Evolutionary conservation across 331 rosid genomes (phyloP).

Genomic region (Acacia pycnantha): DNA sequence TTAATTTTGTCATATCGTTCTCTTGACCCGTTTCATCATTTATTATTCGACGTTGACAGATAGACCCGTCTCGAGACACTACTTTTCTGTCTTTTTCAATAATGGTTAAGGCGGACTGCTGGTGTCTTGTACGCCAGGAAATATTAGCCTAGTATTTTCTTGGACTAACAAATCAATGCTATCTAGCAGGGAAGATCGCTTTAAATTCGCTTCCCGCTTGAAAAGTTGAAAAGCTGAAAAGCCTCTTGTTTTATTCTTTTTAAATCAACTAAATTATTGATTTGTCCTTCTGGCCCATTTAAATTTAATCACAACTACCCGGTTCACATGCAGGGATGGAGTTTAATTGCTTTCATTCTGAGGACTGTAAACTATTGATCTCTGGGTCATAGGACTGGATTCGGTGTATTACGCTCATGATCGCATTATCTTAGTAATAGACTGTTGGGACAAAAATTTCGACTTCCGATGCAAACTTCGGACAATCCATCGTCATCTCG

Average conservation of each 20-base stretch:
- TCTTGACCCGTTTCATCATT: conserved; percentile 12
- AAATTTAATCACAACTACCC: conserved; percentile 46
- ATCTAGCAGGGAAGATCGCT: background rate
- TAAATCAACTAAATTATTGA: background rate
- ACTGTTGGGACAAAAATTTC: conserved; percentile 9
- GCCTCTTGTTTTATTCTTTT: background rate
- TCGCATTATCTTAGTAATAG: conserved; percentile 2
- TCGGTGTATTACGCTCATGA: conserved; percentile 14
- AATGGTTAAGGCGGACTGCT: conserved; percentile 1
- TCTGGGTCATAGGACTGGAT: conserved; percentile 38
- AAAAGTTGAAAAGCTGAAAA: conserved; percentile 7
- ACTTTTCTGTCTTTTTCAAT: conserved; percentile 26
- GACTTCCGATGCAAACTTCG: conserved; percentile 51
- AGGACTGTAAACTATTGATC: conserved; percentile 23
- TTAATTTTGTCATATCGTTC: conserved; percentile 29
- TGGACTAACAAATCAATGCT: background rate
- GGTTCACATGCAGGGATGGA: conserved; percentile 51
- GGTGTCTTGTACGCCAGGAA: background rate
- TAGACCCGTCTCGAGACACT: conserved; percentile 29
- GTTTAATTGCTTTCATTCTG: conserved; percentile 36
- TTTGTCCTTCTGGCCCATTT: background rate
- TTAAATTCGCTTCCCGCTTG: conserved; percentile 26
- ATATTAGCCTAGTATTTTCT: background rate
- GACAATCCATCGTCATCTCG: conserved; percentile 44
- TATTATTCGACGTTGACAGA: conserved; percentile 39